Base-by-base conservation (phyloP, 2,329 filamentous ascomycete species). In the Hypomyces rosellus region DNA sequence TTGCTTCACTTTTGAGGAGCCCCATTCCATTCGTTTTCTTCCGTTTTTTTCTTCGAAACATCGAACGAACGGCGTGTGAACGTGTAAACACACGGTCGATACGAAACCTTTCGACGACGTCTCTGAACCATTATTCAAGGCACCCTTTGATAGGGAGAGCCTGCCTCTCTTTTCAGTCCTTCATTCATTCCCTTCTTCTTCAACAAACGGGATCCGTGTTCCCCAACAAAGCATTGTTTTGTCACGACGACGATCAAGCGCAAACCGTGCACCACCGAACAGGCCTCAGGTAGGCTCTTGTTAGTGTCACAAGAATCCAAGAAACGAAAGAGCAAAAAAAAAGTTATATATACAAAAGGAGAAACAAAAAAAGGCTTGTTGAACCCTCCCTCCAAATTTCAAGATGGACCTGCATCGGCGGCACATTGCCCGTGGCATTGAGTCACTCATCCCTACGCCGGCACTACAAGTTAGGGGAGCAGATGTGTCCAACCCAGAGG, bases 401-500 rank as follows among this genome's bases (percentile, higher is more conserved):
- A 56, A 49, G 14, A 74, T 72, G 66, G 63, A 65, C 53, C 56
- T 57, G 46, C 52, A 58, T 51, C 57, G 62, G 59, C 61, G 63
- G 63, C 58, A 59, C 57, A 52, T 63, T 60, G 64, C 60, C 59
- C 55, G 59, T 48, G 51, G 45, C 51, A 55, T 62, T 44, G 63
- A 59, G 54, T 57, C 64, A 49, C 55, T 65, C 33, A 52, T 59
- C 39, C 59, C 65, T 45, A 65, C 65, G 18, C 60, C 63, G 44
- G 68, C 65, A 16, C 57, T 69, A 48, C 53, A 65, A 46, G 49
- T 53, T 47, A 61, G 64, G 52, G 63, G 58, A 49, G 55, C 60
- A 13, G 57, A 60, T 38, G 61, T 58, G 34, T 54, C 63, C 20
- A 45, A 59, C 39, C 54, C 58, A 52, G 61, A 62, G 53, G 60